Evolutionary conservation across 805 yeast species (phyloP).

Genomic region (Pichia exigua): DNA sequence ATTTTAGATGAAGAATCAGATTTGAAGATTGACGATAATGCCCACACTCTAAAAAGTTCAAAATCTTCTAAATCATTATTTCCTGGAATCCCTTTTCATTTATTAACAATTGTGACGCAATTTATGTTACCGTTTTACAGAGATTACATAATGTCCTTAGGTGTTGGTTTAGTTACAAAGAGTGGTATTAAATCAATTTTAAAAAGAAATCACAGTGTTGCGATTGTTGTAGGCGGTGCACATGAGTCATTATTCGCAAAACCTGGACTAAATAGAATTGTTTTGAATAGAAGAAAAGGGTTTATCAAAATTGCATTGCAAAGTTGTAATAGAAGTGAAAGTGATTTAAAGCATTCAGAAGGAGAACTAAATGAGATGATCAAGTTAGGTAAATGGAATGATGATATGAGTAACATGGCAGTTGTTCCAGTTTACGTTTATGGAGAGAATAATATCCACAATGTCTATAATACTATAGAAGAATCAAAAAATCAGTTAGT

Average conservation of each 20-base stretch:
- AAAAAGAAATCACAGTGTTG: slow-evolving; percentile 60
- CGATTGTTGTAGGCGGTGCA: slow-evolving; percentile 94
- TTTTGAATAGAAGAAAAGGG: slow-evolving; percentile 74
- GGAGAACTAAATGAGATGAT: slow-evolving; percentile 3
- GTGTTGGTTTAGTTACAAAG: slow-evolving; percentile 78
- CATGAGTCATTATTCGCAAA: slow-evolving; percentile 71
- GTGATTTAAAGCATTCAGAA: neutral
- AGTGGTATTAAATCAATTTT: slow-evolving; percentile 61
- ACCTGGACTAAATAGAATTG: slow-evolving; percentile 58
- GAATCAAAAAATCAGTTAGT: slow-evolving; percentile 2
- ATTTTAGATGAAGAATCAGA: neutral
- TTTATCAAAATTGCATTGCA: slow-evolving; percentile 82
- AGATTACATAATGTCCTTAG: slow-evolving; percentile 74
- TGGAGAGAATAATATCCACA: slow-evolving; percentile 70
- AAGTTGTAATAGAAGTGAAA: slow-evolving; percentile 21
- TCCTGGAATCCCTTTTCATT: slow-evolving; percentile 76
- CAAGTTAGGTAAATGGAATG: slow-evolving; percentile 5
- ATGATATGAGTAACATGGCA: slow-evolving; percentile 49
- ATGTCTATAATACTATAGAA: slow-evolving; percentile 29
- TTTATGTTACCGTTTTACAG: slow-evolving; percentile 79
- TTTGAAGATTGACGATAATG: slow-evolving; percentile 59
- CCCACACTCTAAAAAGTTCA: slow-evolving; percentile 3
- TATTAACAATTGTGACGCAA: slow-evolving; percentile 76
- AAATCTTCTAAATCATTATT: slow-evolving; percentile 44
- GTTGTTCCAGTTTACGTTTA: slow-evolving; percentile 86